Percentiles rank a stretch among this genome's conserved stretches.
phyloP scores from a whole-genome alignment of 257 asterid genomes.

The Solanum clarkiae region DNA sequence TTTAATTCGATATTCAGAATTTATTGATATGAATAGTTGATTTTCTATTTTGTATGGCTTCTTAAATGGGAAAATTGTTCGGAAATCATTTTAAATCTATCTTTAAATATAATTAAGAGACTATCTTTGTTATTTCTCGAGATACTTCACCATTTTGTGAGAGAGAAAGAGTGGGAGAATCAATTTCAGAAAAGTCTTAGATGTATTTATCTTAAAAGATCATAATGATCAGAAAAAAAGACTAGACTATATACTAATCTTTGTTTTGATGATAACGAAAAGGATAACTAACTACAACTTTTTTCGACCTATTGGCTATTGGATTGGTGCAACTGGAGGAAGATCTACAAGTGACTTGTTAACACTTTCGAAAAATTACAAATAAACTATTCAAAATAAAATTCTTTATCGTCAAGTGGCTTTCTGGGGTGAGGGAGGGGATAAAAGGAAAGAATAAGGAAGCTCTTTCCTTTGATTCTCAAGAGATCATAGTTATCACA shows the following conservation, averaged over 20 bases:
- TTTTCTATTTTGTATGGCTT: neutral
- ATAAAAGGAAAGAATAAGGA: neutral
- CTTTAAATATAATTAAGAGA: neutral
- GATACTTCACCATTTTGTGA: neutral
- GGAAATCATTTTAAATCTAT: neutral
- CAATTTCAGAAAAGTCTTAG: too few species aligned
- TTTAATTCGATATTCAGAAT: neutral
- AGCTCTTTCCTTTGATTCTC: constrained; percentile 3
- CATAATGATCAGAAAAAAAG: neutral
- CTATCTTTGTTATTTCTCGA: neutral
- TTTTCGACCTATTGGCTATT: neutral
- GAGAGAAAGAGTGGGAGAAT: too few species aligned
- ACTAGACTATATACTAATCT: neutral
- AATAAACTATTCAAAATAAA: neutral
- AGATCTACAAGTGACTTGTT: neutral
- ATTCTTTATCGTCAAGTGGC: neutral
- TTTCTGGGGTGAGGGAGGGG: neutral
- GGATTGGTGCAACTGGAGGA: neutral
- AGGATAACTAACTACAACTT: neutral
- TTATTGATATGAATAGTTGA: neutral
- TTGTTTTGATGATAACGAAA: neutral
- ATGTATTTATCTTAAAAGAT: neutral
- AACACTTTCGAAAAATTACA: neutral
- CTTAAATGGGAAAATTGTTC: too few species aligned
- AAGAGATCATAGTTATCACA: neutral